Evolutionary conservation across 495 filamentous ascomycete genomes (phyloP).

Genomic region (Hyaloscypha hepaticicola): DNA sequence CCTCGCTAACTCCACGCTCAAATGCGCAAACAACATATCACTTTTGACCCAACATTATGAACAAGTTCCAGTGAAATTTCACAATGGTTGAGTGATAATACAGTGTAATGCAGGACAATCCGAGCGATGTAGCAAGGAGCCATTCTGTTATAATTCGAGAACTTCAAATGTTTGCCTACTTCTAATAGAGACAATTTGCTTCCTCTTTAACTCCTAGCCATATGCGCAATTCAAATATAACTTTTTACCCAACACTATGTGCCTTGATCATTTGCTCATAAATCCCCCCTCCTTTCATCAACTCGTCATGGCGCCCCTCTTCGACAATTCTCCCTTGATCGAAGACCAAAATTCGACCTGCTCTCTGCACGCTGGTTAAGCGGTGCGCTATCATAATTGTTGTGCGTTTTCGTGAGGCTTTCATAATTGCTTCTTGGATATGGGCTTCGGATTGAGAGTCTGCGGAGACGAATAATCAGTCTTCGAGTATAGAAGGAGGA

Average conservation of each 20-base stretch:
- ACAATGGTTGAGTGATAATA: background rate
- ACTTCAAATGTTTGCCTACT: background rate
- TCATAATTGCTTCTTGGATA: conserved; percentile 46
- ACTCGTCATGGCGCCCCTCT: conserved; percentile 63
- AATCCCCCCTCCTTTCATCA: conserved; percentile 48
- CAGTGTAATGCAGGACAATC: background rate
- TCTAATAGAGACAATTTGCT: background rate
- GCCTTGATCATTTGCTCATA: conserved; percentile 46
- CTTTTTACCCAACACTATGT: conserved; percentile 24
- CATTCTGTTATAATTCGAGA: background rate
- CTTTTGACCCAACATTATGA: too few species aligned
- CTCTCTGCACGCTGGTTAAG: conserved; percentile 70
- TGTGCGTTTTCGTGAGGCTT: conserved; percentile 67
- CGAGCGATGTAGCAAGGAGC: too few species aligned
- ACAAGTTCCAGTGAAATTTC: background rate
- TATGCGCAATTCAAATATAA: background rate
- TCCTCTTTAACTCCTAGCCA: background rate
- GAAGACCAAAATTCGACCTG: conserved; percentile 75
- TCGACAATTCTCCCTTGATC: conserved; percentile 67
- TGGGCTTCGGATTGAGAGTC: conserved; percentile 51
- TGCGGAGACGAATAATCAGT: background rate
- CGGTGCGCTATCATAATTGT: conserved; percentile 84
- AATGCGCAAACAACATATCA: too few species aligned
- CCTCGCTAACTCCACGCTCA: too few species aligned
- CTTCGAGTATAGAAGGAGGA: background rate